Conservation (phyloP, 164 flowering plant species). For the Magnolia officinalis region DNA sequence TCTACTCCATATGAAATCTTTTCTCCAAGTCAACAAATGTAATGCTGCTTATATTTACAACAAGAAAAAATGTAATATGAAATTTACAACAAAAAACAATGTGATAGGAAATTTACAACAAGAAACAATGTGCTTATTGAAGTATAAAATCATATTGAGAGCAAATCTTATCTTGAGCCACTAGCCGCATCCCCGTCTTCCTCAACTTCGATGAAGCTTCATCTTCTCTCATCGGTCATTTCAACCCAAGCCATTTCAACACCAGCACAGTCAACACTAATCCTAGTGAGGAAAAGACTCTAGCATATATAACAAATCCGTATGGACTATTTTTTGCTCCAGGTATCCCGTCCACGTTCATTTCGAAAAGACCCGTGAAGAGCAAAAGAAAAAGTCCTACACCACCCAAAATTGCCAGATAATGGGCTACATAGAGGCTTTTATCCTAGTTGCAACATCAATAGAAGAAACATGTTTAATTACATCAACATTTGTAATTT, state of each 20-base stretch:
- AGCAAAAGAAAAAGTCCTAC: conserved; percentile 83
- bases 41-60: no score
- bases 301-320: conserved; percentile 74
- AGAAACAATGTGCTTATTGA: not conserved
- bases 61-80: no score
- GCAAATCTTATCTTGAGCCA: no score
- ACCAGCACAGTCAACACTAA: conserved; percentile 55
- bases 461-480: no score
- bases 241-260: conserved; percentile 65
- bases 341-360: conserved; percentile 94
- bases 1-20: no score
- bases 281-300: conserved; percentile 50
- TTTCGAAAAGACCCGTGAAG: conserved; percentile 86
- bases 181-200: not conserved
- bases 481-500: no score
- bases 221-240: conserved; percentile 53
- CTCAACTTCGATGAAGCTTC: conserved; percentile 62
- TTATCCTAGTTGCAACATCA: conserved; percentile 46
- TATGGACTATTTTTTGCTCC: conserved; percentile 72
- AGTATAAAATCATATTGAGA: no score
- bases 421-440: conserved; percentile 84
- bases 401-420: conserved; percentile 85
- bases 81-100: not conserved
- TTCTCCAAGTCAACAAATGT: no score
- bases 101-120: not conserved